phyloP scores from a whole-genome alignment of 768 basidiomycete species.

The Erythrobasidium yunnanense region DNA sequence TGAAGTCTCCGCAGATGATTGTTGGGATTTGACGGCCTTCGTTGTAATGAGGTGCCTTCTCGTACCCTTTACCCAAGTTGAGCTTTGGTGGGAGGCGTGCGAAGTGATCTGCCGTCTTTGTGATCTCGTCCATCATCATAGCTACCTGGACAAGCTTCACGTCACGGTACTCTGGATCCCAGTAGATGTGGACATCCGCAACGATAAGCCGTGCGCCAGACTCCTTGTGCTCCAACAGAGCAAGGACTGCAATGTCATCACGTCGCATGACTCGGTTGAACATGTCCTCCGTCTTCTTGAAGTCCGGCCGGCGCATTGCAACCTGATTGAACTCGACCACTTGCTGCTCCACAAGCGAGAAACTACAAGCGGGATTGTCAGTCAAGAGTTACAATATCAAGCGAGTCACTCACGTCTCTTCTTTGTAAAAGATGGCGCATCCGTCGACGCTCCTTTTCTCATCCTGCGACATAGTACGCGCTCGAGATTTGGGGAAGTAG shows the following conservation, averaged over 20 bases:
- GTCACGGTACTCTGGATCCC: conserved; percentile 84
- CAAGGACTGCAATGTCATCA: conserved; percentile 82
- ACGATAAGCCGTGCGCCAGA: conserved; percentile 81
- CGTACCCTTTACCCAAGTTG: conserved; percentile 36
- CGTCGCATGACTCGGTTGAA: conserved; percentile 94
- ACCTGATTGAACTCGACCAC: conserved; percentile 85
- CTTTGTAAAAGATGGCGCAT: conserved; percentile 90
- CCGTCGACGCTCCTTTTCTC: conserved; percentile 87
- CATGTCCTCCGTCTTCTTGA: conserved; percentile 97
- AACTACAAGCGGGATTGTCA: conserved; percentile 47
- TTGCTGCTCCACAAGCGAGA: conserved; percentile 82
- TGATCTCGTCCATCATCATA: conserved; percentile 78
- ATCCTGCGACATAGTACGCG: conserved; percentile 78
- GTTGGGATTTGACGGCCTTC: conserved; percentile 83
- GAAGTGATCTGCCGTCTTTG: conserved; percentile 76
- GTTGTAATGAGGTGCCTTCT: conserved; percentile 55
- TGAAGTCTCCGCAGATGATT: conserved; percentile 90
- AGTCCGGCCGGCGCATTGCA: conserved; percentile 83
- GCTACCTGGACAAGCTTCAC: conserved; percentile 97
- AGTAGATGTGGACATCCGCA: conserved; percentile 80
- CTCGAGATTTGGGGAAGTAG: conserved; percentile 81
- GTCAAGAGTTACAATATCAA: neutral
- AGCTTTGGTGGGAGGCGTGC: conserved; percentile 62
- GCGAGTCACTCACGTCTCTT: conserved; percentile 42
- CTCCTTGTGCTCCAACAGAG: conserved; percentile 70